Percentiles rank a stretch among this genome's conserved stretches.
Evolutionary conservation across 2,329 filamentous ascomycete genomes (phyloP).

Genomic region (Esteya vermicola): DNA sequence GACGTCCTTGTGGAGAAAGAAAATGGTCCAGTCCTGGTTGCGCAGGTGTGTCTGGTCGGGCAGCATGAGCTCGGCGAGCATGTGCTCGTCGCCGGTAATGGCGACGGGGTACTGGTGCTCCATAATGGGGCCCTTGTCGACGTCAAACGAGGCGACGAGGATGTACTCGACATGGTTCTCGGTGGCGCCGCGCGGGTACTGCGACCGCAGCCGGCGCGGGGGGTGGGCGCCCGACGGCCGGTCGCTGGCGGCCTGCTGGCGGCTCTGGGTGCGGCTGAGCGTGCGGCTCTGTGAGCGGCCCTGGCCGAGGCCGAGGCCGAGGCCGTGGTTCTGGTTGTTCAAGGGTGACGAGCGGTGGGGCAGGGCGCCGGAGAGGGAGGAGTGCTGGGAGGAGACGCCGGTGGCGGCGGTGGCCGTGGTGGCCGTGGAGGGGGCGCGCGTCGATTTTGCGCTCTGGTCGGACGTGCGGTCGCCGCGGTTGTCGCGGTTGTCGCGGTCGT

Average conservation of each 20-base stretch:
- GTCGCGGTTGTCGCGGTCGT: slow-evolving; percentile 9
- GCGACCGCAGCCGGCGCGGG: slow-evolving; percentile 49
- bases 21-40: slow-evolving; percentile 97
- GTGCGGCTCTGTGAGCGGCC: slow-evolving; percentile 17
- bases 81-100: slow-evolving; percentile 93
- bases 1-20: slow-evolving; percentile 93
- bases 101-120: slow-evolving; percentile 93
- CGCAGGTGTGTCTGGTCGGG: slow-evolving; percentile 91
- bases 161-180: slow-evolving; percentile 99
- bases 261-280: background rate
- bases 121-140: slow-evolving; percentile 92
- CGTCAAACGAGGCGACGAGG: slow-evolving; percentile 91
- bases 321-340: too few species aligned
- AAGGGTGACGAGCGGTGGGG: too few species aligned
- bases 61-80: slow-evolving; percentile 96
- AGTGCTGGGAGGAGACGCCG: slow-evolving; percentile 43
- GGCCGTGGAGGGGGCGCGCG: slow-evolving; percentile 40
- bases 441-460: slow-evolving; percentile 42
- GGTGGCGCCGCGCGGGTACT: slow-evolving; percentile 57
- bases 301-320: slow-evolving; percentile 10
- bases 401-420: slow-evolving; percentile 38
- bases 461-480: slow-evolving; percentile 39
- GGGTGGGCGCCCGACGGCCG: slow-evolving; percentile 29
- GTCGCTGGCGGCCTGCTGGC: background rate
- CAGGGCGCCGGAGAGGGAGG: slow-evolving; percentile 48